Percentiles rank a stretch among this genome's conserved stretches.
phyloP scores from a whole-genome alignment of 306 rosid genomes.

The Rubus idaeus region DNA sequence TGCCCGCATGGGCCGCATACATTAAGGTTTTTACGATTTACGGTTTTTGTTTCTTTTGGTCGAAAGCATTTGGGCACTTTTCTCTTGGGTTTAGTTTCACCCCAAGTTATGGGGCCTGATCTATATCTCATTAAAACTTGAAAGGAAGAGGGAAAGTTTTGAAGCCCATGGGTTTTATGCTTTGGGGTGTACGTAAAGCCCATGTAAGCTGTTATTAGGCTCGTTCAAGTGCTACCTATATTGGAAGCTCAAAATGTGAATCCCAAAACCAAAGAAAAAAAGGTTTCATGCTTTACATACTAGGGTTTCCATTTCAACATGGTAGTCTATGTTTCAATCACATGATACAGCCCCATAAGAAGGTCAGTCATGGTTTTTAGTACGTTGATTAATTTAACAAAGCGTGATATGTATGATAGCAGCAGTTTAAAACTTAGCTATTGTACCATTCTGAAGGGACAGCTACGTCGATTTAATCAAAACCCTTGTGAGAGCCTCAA shows the following conservation, averaged over 20 bases:
- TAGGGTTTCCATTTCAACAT: neutral
- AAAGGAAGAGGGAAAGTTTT: no score
- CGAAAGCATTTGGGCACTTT: no score
- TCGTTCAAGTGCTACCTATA: neutral
- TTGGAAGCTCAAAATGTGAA: neutral
- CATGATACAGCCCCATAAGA: neutral
- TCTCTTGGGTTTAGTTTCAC: no score
- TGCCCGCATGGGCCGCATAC: no score
- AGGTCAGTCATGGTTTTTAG: conserved; percentile 4
- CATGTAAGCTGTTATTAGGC: neutral
- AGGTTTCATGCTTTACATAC: neutral
- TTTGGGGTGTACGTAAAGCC: neutral
- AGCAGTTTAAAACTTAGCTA: neutral
- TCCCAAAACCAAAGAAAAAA: neutral
- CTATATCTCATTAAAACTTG: no score
- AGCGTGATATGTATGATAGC: neutral
- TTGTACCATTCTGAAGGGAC: neutral
- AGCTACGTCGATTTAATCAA: neutral
- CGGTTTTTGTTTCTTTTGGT: no score
- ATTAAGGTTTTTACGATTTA: no score
- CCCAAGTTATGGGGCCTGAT: no score
- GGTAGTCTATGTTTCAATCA: neutral
- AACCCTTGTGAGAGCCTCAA: neutral
- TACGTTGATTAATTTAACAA: neutral
- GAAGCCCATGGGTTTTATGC: neutral